phyloP scores from a whole-genome alignment of 495 filamentous ascomycete genomes.

The Neurospora sp. region DNA sequence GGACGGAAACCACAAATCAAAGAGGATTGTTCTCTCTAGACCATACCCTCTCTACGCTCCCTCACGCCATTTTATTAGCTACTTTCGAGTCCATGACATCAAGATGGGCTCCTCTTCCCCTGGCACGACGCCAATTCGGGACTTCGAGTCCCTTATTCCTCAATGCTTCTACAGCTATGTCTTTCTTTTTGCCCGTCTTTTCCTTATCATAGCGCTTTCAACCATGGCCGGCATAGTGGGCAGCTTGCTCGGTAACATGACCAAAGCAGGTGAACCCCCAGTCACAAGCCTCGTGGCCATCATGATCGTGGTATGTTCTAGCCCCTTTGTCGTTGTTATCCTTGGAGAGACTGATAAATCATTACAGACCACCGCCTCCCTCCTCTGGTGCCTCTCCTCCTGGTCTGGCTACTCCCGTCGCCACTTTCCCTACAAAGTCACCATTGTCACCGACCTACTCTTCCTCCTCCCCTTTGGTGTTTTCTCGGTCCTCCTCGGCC shows the following conservation, averaged over 20 bases:
- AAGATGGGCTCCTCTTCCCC: not conserved
- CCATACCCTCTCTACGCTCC: not conserved
- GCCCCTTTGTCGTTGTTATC: not conserved
- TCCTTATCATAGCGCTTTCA: conserved; percentile 38
- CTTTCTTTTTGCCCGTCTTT: not conserved
- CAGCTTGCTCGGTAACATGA: conserved; percentile 68
- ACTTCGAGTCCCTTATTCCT: not conserved
- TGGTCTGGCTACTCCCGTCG: conserved; percentile 67
- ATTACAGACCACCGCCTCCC: conserved; percentile 58
- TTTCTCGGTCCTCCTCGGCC: conserved; percentile 61
- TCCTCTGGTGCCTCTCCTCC: conserved; percentile 66
- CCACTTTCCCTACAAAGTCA: conserved; percentile 62
- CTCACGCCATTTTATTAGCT: not conserved
- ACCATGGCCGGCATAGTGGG: conserved; percentile 65
- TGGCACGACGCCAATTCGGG: not conserved
- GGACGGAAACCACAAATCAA: not conserved
- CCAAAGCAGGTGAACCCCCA: conserved; percentile 47
- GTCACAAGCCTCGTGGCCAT: conserved; percentile 62
- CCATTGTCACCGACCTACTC: conserved; percentile 51
- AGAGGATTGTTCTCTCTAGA: not conserved
- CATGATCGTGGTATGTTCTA: conserved; percentile 54
- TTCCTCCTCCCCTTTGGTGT: conserved; percentile 64
- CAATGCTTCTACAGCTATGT: not conserved
- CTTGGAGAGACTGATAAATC: conserved; percentile 5
- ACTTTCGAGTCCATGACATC: not conserved